Conservation (phyloP, 805 yeast species). For the Cyberlindnera meyerae region DNA sequence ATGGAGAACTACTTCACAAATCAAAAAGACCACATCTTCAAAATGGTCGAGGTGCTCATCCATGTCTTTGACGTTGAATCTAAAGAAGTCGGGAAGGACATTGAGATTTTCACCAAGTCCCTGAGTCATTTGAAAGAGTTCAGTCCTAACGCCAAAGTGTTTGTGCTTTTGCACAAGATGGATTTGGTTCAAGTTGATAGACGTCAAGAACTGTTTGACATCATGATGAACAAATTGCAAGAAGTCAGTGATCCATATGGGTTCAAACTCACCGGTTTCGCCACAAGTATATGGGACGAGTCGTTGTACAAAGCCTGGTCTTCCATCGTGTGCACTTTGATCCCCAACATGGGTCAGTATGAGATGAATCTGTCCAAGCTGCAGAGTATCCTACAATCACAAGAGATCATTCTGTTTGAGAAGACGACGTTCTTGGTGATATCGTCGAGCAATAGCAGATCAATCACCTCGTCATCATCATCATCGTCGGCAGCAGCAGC, state of each 20-base stretch:
- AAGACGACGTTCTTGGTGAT: conserved; percentile 78
- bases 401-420: conserved; percentile 88
- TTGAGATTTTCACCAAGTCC: conserved; percentile 83
- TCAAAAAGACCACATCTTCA: conserved; percentile 87
- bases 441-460: conserved; percentile 39
- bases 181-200: conserved; percentile 87
- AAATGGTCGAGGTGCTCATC: conserved; percentile 91
- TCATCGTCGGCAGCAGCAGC: conserved; percentile 38
- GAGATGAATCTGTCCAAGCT: conserved; percentile 72
- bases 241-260: conserved; percentile 66
- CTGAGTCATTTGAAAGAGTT: conserved; percentile 74
- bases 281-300: conserved; percentile 47
- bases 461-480: too few species aligned
- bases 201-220: conserved; percentile 73
- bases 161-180: conserved; percentile 92
- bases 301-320: conserved; percentile 88
- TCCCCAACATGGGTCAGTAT: conserved; percentile 82
- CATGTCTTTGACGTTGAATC: conserved; percentile 96
- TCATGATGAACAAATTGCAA: conserved; percentile 79
- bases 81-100: conserved; percentile 86
- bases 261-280: conserved; percentile 76
- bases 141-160: conserved; percentile 88
- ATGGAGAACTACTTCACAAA: conserved; percentile 91
- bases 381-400: conserved; percentile 72
- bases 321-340: conserved; percentile 86